Conservation (phyloP, 108 stramenopile species). For the Skeletonema tropicum region DNA sequence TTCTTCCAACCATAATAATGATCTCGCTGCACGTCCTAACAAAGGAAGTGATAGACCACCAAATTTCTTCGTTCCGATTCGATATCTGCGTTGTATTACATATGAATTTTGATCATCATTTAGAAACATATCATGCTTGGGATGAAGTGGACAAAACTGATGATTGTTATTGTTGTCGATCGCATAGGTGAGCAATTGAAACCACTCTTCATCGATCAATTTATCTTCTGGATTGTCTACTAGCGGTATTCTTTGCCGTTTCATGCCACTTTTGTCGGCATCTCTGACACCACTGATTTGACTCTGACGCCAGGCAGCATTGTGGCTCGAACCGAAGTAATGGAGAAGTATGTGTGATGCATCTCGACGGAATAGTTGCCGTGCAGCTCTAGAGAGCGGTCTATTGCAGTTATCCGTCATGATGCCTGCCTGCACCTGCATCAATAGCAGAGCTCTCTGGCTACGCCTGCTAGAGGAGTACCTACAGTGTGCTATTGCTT, state of each 20-base stretch:
- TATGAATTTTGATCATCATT: conserved; percentile 10
- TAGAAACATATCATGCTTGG: conserved; percentile 10
- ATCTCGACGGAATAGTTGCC: conserved; percentile 18
- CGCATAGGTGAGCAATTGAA: conserved; percentile 10
- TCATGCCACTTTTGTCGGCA: conserved; percentile 5
- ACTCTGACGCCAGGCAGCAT: background rate
- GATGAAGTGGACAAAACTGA: conserved; percentile 14
- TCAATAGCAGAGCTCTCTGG: too few species aligned
- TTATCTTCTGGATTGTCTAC: conserved; percentile 9
- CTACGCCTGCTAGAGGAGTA: too few species aligned
- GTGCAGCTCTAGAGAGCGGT: conserved; percentile 7
- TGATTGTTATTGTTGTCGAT: background rate
- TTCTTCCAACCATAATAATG: conserved; percentile 16
- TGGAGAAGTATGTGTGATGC: conserved; percentile 2
- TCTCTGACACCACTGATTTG: background rate
- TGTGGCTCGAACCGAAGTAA: conserved; percentile 1
- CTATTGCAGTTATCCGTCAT: background rate
- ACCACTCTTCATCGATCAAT: conserved; percentile 17
- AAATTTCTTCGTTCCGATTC: conserved; percentile 1
- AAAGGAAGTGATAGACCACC: conserved; percentile 11
- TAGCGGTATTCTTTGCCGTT: conserved; percentile 6
- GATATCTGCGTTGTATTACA: conserved; percentile 9
- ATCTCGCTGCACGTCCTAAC: background rate
- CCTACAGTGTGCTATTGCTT: too few species aligned
- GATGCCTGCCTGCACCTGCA: too few species aligned